These are phyloP conservation scores for Zopfochytrium polystomum DNA, from an alignment of 371 early-diverging fungal genomes.

Conservation along the genomic window DNA sequence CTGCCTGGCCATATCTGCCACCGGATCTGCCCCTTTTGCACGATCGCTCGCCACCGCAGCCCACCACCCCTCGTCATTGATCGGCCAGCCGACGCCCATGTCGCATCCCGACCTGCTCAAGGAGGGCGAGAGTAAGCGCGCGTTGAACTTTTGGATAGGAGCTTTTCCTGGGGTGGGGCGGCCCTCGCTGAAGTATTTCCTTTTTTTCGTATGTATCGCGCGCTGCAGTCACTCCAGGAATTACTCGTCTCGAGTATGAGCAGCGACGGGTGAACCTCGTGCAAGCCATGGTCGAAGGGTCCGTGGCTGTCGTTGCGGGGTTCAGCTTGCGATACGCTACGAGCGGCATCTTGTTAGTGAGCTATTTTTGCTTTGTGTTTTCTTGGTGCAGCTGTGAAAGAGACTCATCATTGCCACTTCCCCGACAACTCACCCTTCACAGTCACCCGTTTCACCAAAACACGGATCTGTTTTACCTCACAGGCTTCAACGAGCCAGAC, in stretches of 20 bases:
- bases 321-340: conserved; percentile 81
- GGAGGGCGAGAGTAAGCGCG: no score
- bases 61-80: no score
- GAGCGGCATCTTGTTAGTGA: conserved; percentile 78
- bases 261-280: conserved; percentile 67
- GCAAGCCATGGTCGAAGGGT: conserved; percentile 58
- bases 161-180: no score
- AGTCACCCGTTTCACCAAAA: conserved; percentile 91
- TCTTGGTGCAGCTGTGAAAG: not conserved
- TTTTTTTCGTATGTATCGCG: no score
- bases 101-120: no score
- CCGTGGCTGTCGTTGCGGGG: conserved; percentile 71
- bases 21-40: no score
- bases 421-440: not conserved
- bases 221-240: conserved; percentile 80
- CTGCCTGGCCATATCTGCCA: no score
- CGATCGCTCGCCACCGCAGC: no score
- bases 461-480: conserved; percentile 84
- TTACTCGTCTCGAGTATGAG: conserved; percentile 69
- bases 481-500: conserved; percentile 91
- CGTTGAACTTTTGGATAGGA: no score
- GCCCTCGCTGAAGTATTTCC: no score
- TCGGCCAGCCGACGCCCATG: no score
- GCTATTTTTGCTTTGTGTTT: not conserved
- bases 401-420: no score